These are phyloP conservation scores for Hericium alpestre DNA, from an alignment of 768 basidiomycete species.

Conservation along the genomic window DNA sequence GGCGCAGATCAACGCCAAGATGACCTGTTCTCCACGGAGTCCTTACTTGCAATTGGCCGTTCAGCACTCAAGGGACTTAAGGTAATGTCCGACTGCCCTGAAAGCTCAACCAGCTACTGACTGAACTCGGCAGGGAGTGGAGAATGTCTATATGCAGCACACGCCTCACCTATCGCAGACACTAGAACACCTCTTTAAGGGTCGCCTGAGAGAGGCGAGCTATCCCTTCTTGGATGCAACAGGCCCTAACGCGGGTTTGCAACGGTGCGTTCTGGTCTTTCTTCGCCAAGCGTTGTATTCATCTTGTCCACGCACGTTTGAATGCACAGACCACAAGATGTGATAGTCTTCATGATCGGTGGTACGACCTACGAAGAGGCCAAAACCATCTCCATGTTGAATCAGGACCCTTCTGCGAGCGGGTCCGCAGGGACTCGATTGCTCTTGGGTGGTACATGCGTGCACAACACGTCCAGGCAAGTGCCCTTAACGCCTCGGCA, in stretches of 20 bases:
- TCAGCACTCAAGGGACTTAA: constrained; percentile 93
- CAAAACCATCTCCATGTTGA: constrained; percentile 71
- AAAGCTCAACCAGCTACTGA: not conserved
- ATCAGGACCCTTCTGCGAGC: constrained; percentile 62
- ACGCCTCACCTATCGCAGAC: constrained; percentile 89
- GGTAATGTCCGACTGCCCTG: constrained; percentile 30
- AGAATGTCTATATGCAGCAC: constrained; percentile 98
- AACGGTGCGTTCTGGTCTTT: constrained; percentile 38
- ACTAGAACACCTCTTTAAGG: constrained; percentile 79
- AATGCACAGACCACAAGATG: constrained; percentile 71
- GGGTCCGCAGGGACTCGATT: constrained; percentile 60
- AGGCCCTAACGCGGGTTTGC: constrained; percentile 59
- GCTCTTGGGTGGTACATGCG: constrained; percentile 85
- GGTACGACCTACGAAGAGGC: constrained; percentile 97
- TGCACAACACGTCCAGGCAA: constrained; percentile 91
- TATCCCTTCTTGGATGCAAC: constrained; percentile 81
- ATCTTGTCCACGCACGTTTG: too few species aligned
- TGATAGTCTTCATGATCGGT: constrained; percentile 94
- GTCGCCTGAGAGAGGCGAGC: constrained; percentile 73
- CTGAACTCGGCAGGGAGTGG: constrained; percentile 61
- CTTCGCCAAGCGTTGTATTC: not conserved
- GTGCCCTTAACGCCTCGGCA: constrained; percentile 11
- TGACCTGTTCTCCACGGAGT: constrained; percentile 92
- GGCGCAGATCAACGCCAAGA: constrained; percentile 96
- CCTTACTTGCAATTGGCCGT: constrained; percentile 85